Percentiles rank a stretch among this genome's conserved stretches.
These are phyloP conservation scores for Fusarium domesticum DNA, from an alignment of 2,329 filamentous ascomycete species.

Conservation along the genomic window DNA sequence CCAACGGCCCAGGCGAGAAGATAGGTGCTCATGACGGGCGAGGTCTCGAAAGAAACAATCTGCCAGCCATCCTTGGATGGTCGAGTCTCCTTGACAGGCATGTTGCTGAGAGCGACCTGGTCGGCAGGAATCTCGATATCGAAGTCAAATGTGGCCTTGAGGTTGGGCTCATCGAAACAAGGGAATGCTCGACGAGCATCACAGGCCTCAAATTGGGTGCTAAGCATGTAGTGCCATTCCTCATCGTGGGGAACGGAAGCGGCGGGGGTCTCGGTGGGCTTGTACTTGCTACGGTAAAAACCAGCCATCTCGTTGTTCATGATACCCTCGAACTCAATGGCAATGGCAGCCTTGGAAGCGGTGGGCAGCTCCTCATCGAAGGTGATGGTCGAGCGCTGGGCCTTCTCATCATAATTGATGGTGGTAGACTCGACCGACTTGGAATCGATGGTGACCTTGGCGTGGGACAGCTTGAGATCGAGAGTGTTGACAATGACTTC, in stretches of 20 bases:
- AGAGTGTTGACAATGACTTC: conserved; percentile 82
- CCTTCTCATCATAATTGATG: conserved; percentile 77
- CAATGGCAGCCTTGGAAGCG: conserved; percentile 62
- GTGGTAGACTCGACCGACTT: conserved; percentile 59
- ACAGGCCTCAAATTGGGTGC: conserved; percentile 96
- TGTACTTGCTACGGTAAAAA: conserved; percentile 94
- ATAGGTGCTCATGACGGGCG: conserved; percentile 89
- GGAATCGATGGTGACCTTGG: conserved; percentile 58
- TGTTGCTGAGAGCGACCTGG: conserved; percentile 88
- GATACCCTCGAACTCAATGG: conserved; percentile 72
- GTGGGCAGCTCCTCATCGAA: conserved; percentile 71
- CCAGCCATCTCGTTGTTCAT: conserved; percentile 92
- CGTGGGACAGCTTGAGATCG: conserved; percentile 71
- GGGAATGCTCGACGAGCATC: conserved; percentile 94
- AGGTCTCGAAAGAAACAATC: conserved; percentile 74
- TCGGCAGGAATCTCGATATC: conserved; percentile 87
- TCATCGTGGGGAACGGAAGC: conserved; percentile 73
- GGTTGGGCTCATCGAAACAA: conserved; percentile 96
- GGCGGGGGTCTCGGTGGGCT: conserved; percentile 68
- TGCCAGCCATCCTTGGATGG: conserved; percentile 63
- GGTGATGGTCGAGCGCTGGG: conserved; percentile 75
- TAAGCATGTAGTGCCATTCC: conserved; percentile 73
- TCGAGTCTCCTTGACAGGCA: conserved; percentile 76
- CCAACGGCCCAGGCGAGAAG: conserved; percentile 91
- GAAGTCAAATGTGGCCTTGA: conserved; percentile 95